Evolutionary conservation across 257 asterid species (phyloP).

Genomic region (Forsythia viridissima): DNA sequence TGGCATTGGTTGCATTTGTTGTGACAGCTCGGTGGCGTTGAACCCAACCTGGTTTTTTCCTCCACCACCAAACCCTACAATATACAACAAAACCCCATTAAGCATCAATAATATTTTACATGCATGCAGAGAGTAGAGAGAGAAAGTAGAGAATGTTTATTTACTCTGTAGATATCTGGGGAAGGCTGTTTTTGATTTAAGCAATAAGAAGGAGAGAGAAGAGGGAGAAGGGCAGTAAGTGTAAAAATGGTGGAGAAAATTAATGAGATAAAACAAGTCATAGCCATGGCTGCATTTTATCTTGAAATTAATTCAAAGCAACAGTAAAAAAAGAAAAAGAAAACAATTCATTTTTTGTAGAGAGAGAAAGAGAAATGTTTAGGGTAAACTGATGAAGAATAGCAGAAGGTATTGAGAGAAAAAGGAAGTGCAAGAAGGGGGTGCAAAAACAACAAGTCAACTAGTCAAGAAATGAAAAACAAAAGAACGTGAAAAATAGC

Average conservation of each 20-base stretch:
- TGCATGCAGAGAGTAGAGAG: neutral
- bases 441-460: constrained; percentile 58
- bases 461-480: constrained; percentile 43
- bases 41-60: constrained; percentile 82
- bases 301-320: neutral
- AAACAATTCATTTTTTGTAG: neutral
- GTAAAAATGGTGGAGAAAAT: constrained; percentile 15
- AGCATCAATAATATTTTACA: neutral
- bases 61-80: constrained; percentile 59
- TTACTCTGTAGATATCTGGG: constrained; percentile 31
- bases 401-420: neutral
- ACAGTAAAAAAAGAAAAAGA: neutral
- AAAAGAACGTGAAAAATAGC: constrained; percentile 25
- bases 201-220: constrained; percentile 39
- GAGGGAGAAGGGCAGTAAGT: constrained; percentile 29
- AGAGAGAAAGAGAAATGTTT: constrained; percentile 4
- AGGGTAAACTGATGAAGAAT: constrained; percentile 17
- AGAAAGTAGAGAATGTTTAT: neutral
- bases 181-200: constrained; percentile 25
- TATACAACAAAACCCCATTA: neutral
- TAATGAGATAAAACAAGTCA: constrained; percentile 39
- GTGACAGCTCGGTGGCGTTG: constrained; percentile 93
- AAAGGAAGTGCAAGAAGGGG: constrained; percentile 12
- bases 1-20: constrained; percentile 93
- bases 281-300: constrained; percentile 62